These are phyloP conservation scores for Trypanosoma melophagium DNA, from an alignment of 208 protist genomes.

Conservation along the genomic window DNA sequence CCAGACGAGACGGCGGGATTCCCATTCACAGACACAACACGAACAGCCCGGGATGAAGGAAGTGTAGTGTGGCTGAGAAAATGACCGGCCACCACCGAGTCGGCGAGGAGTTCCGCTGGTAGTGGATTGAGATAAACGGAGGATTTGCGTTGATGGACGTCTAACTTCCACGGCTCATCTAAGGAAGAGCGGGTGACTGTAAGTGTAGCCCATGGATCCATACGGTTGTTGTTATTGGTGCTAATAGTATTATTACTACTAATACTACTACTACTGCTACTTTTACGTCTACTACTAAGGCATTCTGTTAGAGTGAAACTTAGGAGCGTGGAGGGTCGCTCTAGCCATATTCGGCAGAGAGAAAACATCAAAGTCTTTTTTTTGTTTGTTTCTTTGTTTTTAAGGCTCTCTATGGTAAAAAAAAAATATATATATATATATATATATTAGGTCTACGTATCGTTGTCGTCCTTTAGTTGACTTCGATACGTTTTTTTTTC, in stretches of 20 bases:
- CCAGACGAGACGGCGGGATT: not conserved
- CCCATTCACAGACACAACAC: slow-evolving; percentile 18
- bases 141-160: slow-evolving; percentile 1
- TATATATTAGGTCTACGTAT: not conserved
- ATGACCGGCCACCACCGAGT: slow-evolving; percentile 6
- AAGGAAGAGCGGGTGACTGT: not conserved
- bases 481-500: too few species aligned
- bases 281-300: not conserved
- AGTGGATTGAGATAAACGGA: slow-evolving; percentile 16
- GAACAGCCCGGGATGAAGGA: not conserved
- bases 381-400: not conserved
- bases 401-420: not conserved
- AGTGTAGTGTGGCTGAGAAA: slow-evolving; percentile 3
- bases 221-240: too few species aligned
- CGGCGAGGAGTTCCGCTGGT: not conserved
- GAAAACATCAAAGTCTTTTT: slow-evolving; percentile 14
- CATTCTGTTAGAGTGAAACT: slow-evolving; percentile 21
- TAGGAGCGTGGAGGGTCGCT: not conserved
- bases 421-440: not conserved
- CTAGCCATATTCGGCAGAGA: not conserved
- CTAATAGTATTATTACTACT: too few species aligned
- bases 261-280: too few species aligned
- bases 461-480: not conserved
- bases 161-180: not conserved
- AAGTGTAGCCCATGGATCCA: slow-evolving; percentile 12